Conservation (phyloP, 2,329 filamentous ascomycete species). For the Atkinsonella hypoxylon region DNA sequence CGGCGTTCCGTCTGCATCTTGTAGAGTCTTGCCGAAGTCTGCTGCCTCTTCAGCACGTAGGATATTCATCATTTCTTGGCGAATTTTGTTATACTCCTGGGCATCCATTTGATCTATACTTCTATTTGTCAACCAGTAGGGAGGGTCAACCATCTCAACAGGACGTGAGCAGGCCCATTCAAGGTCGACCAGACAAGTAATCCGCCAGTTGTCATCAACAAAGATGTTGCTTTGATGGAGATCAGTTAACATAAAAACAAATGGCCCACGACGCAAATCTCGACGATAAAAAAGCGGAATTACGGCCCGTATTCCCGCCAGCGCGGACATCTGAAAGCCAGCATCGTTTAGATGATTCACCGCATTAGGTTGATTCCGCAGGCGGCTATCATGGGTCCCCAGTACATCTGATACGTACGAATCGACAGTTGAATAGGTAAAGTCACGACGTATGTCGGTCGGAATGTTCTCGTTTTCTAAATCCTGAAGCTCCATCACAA, state of each 20-base stretch:
- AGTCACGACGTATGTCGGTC: neutral
- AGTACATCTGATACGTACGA: neutral
- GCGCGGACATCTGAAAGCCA: neutral
- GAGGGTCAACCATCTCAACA: neutral
- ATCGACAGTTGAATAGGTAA: neutral
- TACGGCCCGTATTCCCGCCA: neutral
- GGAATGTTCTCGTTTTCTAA: neutral
- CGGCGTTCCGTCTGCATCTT: too few species aligned
- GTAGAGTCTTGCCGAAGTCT: too few species aligned
- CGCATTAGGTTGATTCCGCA: neutral
- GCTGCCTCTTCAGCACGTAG: too few species aligned
- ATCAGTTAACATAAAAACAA: conserved; percentile 19
- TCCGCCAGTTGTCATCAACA: conserved; percentile 23
- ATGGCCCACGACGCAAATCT: conserved; percentile 13
- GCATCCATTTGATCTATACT: neutral
- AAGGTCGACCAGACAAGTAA: conserved; percentile 21
- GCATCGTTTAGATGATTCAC: neutral
- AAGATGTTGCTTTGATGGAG: conserved; percentile 23
- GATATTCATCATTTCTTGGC: too few species aligned
- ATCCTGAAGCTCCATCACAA: neutral
- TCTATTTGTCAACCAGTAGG: neutral
- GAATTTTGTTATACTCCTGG: too few species aligned
- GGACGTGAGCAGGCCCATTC: conserved; percentile 15
- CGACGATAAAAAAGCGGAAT: neutral
- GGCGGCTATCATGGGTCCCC: neutral